Base-by-base conservation (phyloP, 805 yeast species). In the Metschnikowia kunwiensis region DNA sequence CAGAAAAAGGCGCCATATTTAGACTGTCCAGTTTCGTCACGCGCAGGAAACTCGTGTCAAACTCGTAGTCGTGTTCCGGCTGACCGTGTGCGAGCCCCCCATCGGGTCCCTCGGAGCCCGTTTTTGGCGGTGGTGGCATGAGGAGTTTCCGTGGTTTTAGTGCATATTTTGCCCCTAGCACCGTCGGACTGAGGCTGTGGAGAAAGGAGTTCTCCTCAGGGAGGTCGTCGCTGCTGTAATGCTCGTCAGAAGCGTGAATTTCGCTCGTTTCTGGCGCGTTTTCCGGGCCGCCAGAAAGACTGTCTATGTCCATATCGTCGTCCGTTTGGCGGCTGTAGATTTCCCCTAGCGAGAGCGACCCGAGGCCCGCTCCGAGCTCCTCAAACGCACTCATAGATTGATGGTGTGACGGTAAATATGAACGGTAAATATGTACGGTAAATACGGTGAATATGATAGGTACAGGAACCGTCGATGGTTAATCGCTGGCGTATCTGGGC, bases 161-260 rank as follows among this genome's bases (percentile, higher is more conserved):
- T 2, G 74, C 74, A 34, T 57, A 53, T 34, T 58, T 54, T 5
- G 72, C 72, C 0, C 74, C 74, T 14, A 68, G 42, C n/a, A 47
- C 48, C 3, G 74, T 68, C 3, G 72, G 74, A 29, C 63, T 62
- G 8, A 61, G 46, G 7, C 60, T 45, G 7, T 44, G 40, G 7
- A 51, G 35, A 15, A 52, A 38, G 15, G 26, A 11, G 14, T 24
- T 24, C n/a, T n/a, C n/a, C n/a, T n/a, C n/a, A n/a, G n/a, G n/a
- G n/a, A n/a, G n/a, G n/a, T n/a, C n/a, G 14, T 12, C 13, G 9
- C 26, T 24, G n/a, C 26, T 10, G 9, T 14, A 9, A 3, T 21
- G 11, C 11, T n/a, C n/a, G 9, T n/a, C 24, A 21, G 11, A 21
- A 21, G 9, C 5, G 24, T 21, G 24, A n/a, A n/a, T n/a, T n/a